A percentile compares a stretch with the other conserved stretches of the same genome.
Conservation (phyloP, 106 monocot species). For the Dendrobium huoshanense region DNA sequence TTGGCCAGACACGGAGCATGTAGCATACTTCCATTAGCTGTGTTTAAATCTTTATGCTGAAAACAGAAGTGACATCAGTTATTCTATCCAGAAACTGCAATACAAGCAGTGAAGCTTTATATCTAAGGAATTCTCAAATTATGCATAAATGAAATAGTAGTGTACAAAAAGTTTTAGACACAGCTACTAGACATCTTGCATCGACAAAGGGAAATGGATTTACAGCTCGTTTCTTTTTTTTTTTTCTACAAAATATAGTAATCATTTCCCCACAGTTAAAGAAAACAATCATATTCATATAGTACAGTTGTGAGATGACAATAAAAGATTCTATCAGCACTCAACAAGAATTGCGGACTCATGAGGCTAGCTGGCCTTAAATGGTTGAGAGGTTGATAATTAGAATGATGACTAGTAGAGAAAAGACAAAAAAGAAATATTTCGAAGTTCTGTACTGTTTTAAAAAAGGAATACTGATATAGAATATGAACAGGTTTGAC, state of each 20-base stretch:
- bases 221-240: not conserved
- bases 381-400: too few species aligned
- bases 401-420: not conserved
- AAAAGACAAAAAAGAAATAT: not conserved
- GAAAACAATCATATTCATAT: not conserved
- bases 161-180: not conserved
- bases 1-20: constrained; percentile 49
- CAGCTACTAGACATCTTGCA: not conserved
- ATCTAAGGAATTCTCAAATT: not conserved
- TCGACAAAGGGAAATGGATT: not conserved
- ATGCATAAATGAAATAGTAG: not conserved
- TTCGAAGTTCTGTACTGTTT: not conserved
- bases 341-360: not conserved
- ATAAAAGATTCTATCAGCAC: not conserved
- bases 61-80: constrained; percentile 6
- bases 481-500: not conserved
- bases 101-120: not conserved
- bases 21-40: constrained; percentile 32
- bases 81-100: not conserved
- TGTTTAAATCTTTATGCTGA: constrained; percentile 51
- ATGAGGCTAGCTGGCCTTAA: not conserved
- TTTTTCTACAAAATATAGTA: not conserved
- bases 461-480: not conserved
- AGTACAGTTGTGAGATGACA: not conserved
- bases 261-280: not conserved